Evolutionary conservation across 2,329 filamentous ascomycete species (phyloP), one percentile per base, ranked within the genome.

Genomic region (Immersiporthe knoxdaviesiana): DNA sequence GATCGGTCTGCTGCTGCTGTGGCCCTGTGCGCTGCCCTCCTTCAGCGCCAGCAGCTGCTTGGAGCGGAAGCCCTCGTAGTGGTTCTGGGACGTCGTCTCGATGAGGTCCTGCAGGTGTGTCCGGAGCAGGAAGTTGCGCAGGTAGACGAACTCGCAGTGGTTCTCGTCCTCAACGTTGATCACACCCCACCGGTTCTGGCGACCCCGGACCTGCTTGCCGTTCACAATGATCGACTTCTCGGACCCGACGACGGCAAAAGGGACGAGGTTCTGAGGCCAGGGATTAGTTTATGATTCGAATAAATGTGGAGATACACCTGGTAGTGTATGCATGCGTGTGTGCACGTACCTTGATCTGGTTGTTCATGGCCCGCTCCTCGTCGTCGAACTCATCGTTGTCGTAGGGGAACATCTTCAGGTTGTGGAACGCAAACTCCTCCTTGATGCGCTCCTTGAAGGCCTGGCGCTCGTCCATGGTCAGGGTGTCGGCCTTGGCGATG

Each of bases 391-490:
- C 96, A 77, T 99, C 96, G 80, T 97, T 98, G 82, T 99, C 96
- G 82, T 99, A 99, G 71, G 96, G 96, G 87, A 97, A 99, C 96
- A 99, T 99, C 88, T 97, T 95, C 78, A 99, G 89, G 87, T 98
- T 98, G 89, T 99, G 96, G 91, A 99, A 99, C 70, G 92, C 86
- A 81, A 99, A 99, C 82, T 99, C 96, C 87, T 98, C 96, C 92
- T 97, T 97, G 87, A 99, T 99, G 81, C 92, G 90, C 85, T 97
- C 93, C 90, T 99, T 99, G 90, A 99, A 99, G 63, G 91, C 92
- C 79, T 90, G 90, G 76, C 96, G 91, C 88, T 99, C 96, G 83
- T 99, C 95, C 44, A 97, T 87, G 18, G 96, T 99, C 78, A 99
- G 85, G 66, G 94, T 96, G 81, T 99, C 96, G 70, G 96, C 92